Conservation (phyloP, 1,284 basidiomycete genomes). For the Schizophyllum commune region DNA sequence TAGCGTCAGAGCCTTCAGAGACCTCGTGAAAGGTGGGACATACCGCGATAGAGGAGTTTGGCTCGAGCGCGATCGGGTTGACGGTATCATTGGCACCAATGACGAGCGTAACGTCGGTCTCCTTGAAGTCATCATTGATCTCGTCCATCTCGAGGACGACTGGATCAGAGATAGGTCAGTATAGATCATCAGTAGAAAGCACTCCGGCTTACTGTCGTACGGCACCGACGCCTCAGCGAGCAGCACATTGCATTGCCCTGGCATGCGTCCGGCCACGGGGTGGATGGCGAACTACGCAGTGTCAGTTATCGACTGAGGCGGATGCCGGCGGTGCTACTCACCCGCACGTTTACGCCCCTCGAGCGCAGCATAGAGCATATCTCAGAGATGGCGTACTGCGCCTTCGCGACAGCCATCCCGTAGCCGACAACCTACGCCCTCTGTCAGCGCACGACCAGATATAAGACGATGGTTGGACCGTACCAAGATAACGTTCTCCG, state of each 20-base stretch:
- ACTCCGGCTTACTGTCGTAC: conserved; percentile 63
- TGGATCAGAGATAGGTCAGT: conserved; percentile 18
- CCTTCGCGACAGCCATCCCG: conserved; percentile 86
- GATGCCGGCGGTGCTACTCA: too few relatives aligned
- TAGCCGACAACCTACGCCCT: conserved; percentile 67
- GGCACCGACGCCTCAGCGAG: conserved; percentile 83
- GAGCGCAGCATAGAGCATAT: conserved; percentile 64
- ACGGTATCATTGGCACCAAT: conserved; percentile 89
- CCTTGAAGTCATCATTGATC: conserved; percentile 82
- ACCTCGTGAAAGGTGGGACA: conserved; percentile 5
- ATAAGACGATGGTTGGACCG: conserved; percentile 8
- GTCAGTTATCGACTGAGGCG: too few relatives aligned
- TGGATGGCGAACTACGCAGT: conserved; percentile 44
- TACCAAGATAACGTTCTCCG: conserved; percentile 80
- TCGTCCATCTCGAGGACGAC: conserved; percentile 89
- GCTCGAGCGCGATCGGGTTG: conserved; percentile 82
- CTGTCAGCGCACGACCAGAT: background rate
- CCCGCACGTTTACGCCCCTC: conserved; percentile 67
- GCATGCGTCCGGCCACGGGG: conserved; percentile 70
- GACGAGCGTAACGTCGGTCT: conserved; percentile 78
- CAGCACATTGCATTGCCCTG: conserved; percentile 81
- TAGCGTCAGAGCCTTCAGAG: background rate
- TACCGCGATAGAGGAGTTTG: conserved; percentile 73
- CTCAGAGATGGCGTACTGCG: conserved; percentile 81
- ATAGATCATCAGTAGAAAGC: background rate